Base-by-base conservation (phyloP, 805 yeast species). In the Kluyveromyces dobzhanskii region DNA sequence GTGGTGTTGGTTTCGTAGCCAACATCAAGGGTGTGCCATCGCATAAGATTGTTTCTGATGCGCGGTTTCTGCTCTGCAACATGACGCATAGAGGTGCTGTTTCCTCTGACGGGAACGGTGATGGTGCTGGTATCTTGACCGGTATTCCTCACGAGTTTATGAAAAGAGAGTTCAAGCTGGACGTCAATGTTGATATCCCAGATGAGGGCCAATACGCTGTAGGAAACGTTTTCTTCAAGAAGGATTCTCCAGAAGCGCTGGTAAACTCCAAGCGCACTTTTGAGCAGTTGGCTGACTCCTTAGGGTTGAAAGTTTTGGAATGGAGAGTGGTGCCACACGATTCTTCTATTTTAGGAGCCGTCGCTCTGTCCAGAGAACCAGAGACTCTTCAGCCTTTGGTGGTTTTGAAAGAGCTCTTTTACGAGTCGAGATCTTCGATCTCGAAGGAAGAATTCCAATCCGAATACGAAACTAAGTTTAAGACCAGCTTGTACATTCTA, bases 31-130 rank as follows among this genome's bases (percentile, higher is more conserved):
- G 97, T 41, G 59, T 70, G 23, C 75, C 78, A 19, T 80, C 94
- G 39, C 98, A 92, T 69, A 87, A 88, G 59, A 86, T 90, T 51
- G 87, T 90, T 44, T 78, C 94, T 30, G 97, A 92, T 66, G 95
- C 95, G 30, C 71, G 78, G 50, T 77, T 75, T 57, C 68, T 90
- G 54, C 76, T 90, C 40, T 88, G 97, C 69, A 90, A 92, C 67
- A 92, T 90, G 98, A 85, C 97, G 45, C 98, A 90, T 64, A 78
- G 98, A 67, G 98, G 98, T 59, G 97, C 97, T 30, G 96, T 88
- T 44, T 94, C 95, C 43, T 71, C 86, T 1, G 95, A 88, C 57
- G 94, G 97, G 17, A 96, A 90, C 61, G 98, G 98, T 64, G 98
- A 90, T 60, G 98, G 98, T 65, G 98, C 98, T 19, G 98, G 98